These are phyloP conservation scores for Xylaria multiplex DNA, from an alignment of 2,329 filamentous ascomycete genomes.

Conservation along the genomic window DNA sequence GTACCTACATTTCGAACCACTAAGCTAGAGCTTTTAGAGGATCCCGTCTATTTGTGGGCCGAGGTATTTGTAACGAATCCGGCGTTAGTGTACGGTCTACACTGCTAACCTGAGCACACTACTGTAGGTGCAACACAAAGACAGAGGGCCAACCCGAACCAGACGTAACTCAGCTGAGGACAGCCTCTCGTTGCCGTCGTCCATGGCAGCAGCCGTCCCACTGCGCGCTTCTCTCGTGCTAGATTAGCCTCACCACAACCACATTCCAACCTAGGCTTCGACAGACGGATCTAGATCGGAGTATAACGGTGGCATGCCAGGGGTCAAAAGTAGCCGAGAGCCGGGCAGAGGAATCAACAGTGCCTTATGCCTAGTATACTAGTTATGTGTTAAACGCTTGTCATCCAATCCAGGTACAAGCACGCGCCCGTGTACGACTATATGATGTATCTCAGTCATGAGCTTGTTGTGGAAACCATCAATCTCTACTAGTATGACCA, in stretches of 20 bases:
- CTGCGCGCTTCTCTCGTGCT: not conserved
- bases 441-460: no score
- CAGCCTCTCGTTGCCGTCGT: not conserved
- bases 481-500: no score
- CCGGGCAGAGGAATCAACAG: no score
- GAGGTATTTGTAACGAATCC: not conserved
- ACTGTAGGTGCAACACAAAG: not conserved
- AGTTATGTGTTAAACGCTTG: no score
- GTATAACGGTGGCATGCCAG: not conserved
- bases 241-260: conserved; percentile 2
- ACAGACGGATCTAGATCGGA: not conserved
- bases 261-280: not conserved
- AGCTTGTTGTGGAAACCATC: no score
- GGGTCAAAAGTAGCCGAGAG: not conserved
- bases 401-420: no score
- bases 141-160: not conserved
- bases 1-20: not conserved
- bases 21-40: not conserved
- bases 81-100: not conserved
- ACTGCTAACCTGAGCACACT: no score
- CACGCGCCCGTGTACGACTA: no score
- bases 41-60: not conserved
- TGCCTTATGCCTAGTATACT: no score
- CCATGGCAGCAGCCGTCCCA: not conserved
- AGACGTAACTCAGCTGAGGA: conserved; percentile 2